A percentile compares a stretch with the other conserved stretches of the same genome.
These are phyloP conservation scores for Penicillium odoratum DNA, from an alignment of 495 filamentous ascomycete genomes.

Conservation along the genomic window DNA sequence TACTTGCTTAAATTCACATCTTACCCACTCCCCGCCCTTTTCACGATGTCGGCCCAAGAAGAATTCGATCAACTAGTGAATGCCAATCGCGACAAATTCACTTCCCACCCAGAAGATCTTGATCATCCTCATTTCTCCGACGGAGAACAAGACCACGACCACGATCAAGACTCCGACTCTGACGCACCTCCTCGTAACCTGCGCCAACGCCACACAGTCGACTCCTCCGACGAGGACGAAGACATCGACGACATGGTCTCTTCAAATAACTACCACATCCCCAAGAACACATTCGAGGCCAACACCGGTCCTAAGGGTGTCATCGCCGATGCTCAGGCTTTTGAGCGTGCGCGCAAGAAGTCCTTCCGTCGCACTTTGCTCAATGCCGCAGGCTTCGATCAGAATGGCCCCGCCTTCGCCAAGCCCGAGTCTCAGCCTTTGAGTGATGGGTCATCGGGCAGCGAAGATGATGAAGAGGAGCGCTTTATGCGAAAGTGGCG, in stretches of 20 bases:
- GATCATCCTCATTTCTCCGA: conserved; percentile 35
- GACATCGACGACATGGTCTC: conserved; percentile 42
- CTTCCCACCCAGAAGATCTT: conserved; percentile 61
- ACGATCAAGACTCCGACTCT: conserved; percentile 34
- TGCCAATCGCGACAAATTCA: conserved; percentile 47
- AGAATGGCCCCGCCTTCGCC: conserved; percentile 22
- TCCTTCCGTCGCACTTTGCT: conserved; percentile 56
- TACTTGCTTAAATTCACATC: conserved; percentile 16
- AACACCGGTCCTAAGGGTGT: conserved; percentile 98
- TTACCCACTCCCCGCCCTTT: conserved; percentile 15
- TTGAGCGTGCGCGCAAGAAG: conserved; percentile 75
- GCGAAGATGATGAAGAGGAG: conserved; percentile 72
- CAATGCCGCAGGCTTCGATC: conserved; percentile 33
- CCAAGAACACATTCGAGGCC: conserved; percentile 68
- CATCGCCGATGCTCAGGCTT: conserved; percentile 91
- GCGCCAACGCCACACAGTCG: conserved; percentile 31
- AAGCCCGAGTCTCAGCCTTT: conserved; percentile 24
- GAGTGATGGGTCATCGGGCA: conserved; percentile 30
- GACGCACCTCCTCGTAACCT: conserved; percentile 55
- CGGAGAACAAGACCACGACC: neutral
- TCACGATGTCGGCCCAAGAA: conserved; percentile 74
- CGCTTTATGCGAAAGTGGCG: conserved; percentile 84
- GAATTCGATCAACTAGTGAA: conserved; percentile 77
- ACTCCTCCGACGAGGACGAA: conserved; percentile 54
- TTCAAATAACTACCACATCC: conserved; percentile 46